These are phyloP conservation scores for Hymenoscyphus scutula DNA, from an alignment of 2,329 filamentous ascomycete genomes.

Conservation along the genomic window DNA sequence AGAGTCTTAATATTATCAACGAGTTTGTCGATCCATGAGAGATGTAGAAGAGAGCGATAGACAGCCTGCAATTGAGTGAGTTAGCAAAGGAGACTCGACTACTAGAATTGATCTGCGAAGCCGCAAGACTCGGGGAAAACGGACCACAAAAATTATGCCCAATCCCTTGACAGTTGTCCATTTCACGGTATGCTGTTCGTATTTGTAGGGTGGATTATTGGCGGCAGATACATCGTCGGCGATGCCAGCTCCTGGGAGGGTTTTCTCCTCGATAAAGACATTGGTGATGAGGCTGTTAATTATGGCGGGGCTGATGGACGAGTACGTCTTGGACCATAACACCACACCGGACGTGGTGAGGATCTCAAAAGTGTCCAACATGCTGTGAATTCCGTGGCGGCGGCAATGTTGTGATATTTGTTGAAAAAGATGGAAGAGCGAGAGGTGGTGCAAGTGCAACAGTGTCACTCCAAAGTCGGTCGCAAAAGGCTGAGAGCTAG, in stretches of 20 bases:
- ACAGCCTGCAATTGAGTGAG: conserved; percentile 65
- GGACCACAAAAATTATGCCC: conserved; percentile 90
- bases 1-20: conserved; percentile 92
- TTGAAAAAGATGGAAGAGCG: background rate
- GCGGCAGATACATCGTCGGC: conserved; percentile 60
- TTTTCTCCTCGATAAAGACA: conserved; percentile 95
- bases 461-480: background rate
- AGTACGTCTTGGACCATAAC: conserved; percentile 88
- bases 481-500: conserved; percentile 4
- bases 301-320: conserved; percentile 73
- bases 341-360: conserved; percentile 94
- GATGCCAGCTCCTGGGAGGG: conserved; percentile 54
- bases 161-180: conserved; percentile 93
- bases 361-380: conserved; percentile 97
- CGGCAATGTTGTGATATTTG: background rate
- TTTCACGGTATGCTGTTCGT: conserved; percentile 91
- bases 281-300: conserved; percentile 95
- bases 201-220: conserved; percentile 73
- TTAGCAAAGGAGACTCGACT: background rate
- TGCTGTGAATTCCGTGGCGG: conserved; percentile 39
- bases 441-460: background rate
- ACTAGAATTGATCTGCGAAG: background rate
- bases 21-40: conserved; percentile 96
- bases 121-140: conserved; percentile 32
- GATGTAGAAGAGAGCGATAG: conserved; percentile 90